Evolutionary conservation across 352 stramenopile species (phyloP), one percentile per base, ranked within the genome.

Genomic region (Thraustochytrium striatum): DNA sequence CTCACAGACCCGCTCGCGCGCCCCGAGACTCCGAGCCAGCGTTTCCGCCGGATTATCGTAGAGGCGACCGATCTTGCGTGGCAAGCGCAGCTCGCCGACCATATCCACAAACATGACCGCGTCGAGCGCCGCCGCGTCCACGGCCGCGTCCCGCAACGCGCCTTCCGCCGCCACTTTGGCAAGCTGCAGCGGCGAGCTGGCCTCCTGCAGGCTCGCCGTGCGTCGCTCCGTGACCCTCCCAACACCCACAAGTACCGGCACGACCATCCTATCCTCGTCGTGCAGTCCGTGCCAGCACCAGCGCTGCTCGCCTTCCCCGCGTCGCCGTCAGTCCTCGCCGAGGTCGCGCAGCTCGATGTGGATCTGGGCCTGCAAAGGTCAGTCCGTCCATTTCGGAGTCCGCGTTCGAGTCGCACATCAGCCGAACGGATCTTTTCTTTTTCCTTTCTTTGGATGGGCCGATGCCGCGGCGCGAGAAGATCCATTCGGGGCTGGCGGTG

Each of bases 71-170:
- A 61, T 38, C 35, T 68, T 61, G 28, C 33, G 44, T 21, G 52
- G 36, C 21, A 61, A 7, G 3, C 65, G 11, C n/a, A 21, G 5
- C 52, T 75, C 65, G 50, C 65, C 65, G 1, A 75, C 25, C 65
- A 75, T 75, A 43, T 75, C 52, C 41, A 75, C 50, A 9, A 43
- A 75, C 16, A 55, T 55, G n/a, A 75, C 65, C 19, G 65, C 65
- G 11, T 75, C 65, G 1, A 75, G 41, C 25, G 16, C 65, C 28
- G n/a, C 50, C 7, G 41, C 36, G 11, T 9, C 19, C 1, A 75
- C 52, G n/a, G 1, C 44, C 30, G 65, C 65, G 39, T 75, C 65
- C 44, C 11, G 2, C 39, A 75, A 30, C 50, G 65, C 65, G 7
- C 30, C 41, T n/a, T 5, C 19, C 43, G 65, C 39, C 19, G 65